Conservation (phyloP, 371 early-diverging fungal species). For the Circinella minor region DNA sequence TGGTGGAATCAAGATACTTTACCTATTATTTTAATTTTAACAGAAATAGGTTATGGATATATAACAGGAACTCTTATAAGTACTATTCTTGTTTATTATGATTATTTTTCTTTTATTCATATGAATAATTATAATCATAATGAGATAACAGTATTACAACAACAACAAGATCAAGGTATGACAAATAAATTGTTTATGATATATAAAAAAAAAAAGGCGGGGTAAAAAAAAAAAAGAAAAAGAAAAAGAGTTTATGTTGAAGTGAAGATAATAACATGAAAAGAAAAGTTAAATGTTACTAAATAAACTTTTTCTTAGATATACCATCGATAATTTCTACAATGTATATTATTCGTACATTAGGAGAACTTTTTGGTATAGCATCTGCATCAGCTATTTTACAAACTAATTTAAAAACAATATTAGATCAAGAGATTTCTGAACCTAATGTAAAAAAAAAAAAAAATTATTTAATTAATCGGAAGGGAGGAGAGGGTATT, state of each 20-base stretch:
- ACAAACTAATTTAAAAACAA: not conserved
- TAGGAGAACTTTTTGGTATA: not conserved
- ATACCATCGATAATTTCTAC: not conserved
- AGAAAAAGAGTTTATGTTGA: not conserved
- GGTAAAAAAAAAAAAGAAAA: not conserved
- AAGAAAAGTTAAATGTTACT: not conserved
- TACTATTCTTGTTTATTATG: no score
- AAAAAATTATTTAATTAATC: not conserved
- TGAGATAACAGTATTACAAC: no score
- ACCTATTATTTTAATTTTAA: not conserved
- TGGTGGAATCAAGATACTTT: slow-evolving; percentile 1
- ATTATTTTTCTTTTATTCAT: no score
- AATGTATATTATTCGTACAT: not conserved
- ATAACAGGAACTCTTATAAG: not conserved
- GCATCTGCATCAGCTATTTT: not conserved
- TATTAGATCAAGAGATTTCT: not conserved
- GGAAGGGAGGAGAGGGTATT: no score
- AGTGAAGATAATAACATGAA: no score
- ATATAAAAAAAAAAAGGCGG: no score
- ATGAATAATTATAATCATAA: no score
- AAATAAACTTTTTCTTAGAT: not conserved
- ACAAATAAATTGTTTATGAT: no score
- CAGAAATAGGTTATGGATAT: not conserved
- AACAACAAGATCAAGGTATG: no score
- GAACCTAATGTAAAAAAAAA: slow-evolving; percentile 1